These are phyloP conservation scores for Mycena chlorophos DNA, from an alignment of 768 basidiomycete species.

Conservation along the genomic window DNA sequence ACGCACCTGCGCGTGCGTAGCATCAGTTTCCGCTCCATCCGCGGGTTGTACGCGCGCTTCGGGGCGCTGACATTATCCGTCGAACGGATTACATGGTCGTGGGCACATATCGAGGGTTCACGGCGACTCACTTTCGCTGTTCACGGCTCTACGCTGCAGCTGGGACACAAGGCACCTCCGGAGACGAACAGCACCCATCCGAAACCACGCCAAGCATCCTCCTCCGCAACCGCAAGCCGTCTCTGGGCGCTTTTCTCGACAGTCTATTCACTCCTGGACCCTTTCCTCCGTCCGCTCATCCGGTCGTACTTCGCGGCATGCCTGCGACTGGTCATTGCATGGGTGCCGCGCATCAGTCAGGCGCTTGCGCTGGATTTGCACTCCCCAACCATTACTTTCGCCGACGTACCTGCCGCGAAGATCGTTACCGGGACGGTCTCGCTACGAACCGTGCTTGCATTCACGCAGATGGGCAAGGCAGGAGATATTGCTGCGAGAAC, in stretches of 20 bases:
- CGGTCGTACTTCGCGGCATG: constrained; percentile 54
- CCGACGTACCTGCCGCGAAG: constrained; percentile 51
- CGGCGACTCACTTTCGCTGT: constrained; percentile 64
- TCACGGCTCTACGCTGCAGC: constrained; percentile 58
- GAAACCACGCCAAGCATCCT: constrained; percentile 48
- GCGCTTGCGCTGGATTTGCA: constrained; percentile 68
- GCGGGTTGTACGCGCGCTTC: constrained; percentile 67
- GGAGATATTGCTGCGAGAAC: constrained; percentile 25
- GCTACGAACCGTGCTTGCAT: constrained; percentile 54
- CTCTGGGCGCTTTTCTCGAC: constrained; percentile 41
- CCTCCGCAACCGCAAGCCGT: constrained; percentile 43
- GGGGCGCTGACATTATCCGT: constrained; percentile 56
- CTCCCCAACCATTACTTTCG: constrained; percentile 50
- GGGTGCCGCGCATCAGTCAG: constrained; percentile 68
- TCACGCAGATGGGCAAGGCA: constrained; percentile 50
- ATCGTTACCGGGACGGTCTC: constrained; percentile 52
- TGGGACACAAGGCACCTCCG: constrained; percentile 27
- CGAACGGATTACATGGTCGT: constrained; percentile 71
- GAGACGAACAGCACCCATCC: constrained; percentile 19
- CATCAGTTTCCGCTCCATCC: constrained; percentile 75
- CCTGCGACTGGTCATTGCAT: constrained; percentile 60
- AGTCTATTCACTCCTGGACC: constrained; percentile 52
- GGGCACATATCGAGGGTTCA: constrained; percentile 47
- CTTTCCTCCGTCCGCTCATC: constrained; percentile 59
- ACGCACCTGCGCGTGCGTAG: constrained; percentile 67